These are phyloP conservation scores for Biscogniauxia marginata DNA, from an alignment of 2,329 filamentous ascomycete species.

Conservation along the genomic window DNA sequence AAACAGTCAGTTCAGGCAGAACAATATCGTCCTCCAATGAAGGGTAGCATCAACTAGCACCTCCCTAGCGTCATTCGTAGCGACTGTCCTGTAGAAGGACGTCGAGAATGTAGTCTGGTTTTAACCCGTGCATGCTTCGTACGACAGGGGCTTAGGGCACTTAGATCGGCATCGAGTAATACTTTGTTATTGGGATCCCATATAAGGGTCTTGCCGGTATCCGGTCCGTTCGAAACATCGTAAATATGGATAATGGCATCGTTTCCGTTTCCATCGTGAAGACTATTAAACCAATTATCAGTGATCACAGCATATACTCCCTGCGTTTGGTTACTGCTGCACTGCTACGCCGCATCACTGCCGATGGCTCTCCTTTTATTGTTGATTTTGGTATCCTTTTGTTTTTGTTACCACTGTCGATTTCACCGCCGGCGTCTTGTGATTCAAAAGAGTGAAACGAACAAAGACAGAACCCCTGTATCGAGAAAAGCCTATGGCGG, in stretches of 20 bases:
- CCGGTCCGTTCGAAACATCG: slow-evolving; percentile 38
- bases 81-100: slow-evolving; percentile 37
- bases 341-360: slow-evolving; percentile 39
- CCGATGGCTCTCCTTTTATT: slow-evolving; percentile 3
- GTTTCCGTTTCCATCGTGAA: slow-evolving; percentile 22
- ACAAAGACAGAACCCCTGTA: slow-evolving; percentile 38
- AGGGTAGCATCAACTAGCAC: slow-evolving; percentile 37
- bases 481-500: slow-evolving; percentile 33
- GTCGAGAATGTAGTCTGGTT: slow-evolving; percentile 43
- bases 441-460: neutral
- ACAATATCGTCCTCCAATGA: slow-evolving; percentile 55
- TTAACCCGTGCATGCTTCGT: slow-evolving; percentile 41
- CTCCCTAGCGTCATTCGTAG: slow-evolving; percentile 25
- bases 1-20: slow-evolving; percentile 58
- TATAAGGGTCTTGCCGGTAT: slow-evolving; percentile 27
- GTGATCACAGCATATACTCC: slow-evolving; percentile 35
- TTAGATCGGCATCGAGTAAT: slow-evolving; percentile 28
- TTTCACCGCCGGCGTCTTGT: no score
- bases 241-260: slow-evolving; percentile 30
- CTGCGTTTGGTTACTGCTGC: slow-evolving; percentile 44
- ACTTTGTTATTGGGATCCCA: slow-evolving; percentile 27
- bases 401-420: neutral
- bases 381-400: neutral
- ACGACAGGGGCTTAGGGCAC: slow-evolving; percentile 34
- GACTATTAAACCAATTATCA: slow-evolving; percentile 43